Percentiles rank a stretch among this genome's conserved stretches.
Conservation (phyloP, 495 filamentous ascomycete genomes). For the Cercophora sp. region DNA sequence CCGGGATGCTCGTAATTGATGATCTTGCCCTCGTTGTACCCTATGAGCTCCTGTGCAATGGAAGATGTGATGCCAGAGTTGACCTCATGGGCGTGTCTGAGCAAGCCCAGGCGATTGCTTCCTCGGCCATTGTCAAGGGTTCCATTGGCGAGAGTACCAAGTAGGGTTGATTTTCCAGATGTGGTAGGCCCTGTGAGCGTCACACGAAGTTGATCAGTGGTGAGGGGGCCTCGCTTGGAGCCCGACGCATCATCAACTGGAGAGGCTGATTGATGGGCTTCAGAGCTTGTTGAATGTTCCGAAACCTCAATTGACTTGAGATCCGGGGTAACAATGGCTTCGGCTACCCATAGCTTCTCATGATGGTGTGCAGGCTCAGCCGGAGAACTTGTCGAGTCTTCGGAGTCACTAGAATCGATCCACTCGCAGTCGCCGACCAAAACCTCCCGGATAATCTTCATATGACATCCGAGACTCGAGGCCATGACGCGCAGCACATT, state of each 20-base stretch:
- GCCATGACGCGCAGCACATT: constrained; percentile 83
- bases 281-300: no score
- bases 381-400: constrained; percentile 1
- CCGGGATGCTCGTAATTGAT: constrained; percentile 85
- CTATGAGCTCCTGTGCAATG: constrained; percentile 86
- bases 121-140: constrained; percentile 89
- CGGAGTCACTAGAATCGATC: constrained; percentile 27
- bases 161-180: constrained; percentile 88
- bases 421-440: constrained; percentile 84
- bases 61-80: constrained; percentile 88
- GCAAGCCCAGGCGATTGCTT: constrained; percentile 75
- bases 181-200: constrained; percentile 86
- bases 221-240: constrained; percentile 26
- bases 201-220: constrained; percentile 77
- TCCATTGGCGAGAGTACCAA: constrained; percentile 84
- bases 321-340: constrained; percentile 57
- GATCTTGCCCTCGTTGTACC: constrained; percentile 65
- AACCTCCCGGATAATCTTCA: constrained; percentile 81
- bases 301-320: constrained; percentile 22
- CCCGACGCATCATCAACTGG: constrained; percentile 2
- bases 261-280: no score
- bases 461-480: constrained; percentile 79
- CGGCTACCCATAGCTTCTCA: constrained; percentile 79
- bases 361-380: constrained; percentile 22
- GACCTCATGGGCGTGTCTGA: constrained; percentile 95